Evolutionary conservation across 208 protist species (phyloP).

Genomic region (Acanthamoeba polyphaga): DNA sequence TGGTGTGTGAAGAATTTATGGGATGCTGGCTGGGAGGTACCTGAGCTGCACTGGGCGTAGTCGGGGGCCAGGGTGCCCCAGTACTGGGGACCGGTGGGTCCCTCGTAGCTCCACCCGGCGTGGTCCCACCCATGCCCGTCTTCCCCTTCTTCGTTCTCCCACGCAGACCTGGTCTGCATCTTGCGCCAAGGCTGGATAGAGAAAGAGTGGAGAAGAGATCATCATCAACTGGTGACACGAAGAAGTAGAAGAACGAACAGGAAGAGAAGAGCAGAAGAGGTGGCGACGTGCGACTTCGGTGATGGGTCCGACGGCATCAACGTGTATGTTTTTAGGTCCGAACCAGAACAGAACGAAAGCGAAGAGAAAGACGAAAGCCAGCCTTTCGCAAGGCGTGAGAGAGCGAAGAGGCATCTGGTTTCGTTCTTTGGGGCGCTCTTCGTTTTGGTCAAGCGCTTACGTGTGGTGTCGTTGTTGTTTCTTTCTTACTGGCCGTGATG

Average conservation of each 20-base stretch:
- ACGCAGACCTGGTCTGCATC: neutral
- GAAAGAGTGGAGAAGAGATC: neutral
- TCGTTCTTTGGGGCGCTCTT: neutral
- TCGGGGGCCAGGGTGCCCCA: conserved; percentile 12
- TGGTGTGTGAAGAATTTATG: too few species aligned
- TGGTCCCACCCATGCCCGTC: conserved; percentile 9
- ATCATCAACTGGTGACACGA: neutral
- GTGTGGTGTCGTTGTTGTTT: too few species aligned
- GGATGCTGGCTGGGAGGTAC: neutral
- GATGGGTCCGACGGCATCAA: neutral
- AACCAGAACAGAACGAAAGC: neutral
- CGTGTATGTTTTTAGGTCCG: neutral
- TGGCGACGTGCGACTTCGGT: neutral
- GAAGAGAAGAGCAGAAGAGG: too few species aligned
- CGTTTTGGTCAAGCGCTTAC: neutral
- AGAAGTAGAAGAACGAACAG: too few species aligned
- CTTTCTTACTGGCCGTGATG: too few species aligned
- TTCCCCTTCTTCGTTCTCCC: neutral
- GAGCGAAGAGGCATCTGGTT: conserved; percentile 14
- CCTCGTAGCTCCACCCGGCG: conserved; percentile 16
- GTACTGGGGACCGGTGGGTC: neutral
- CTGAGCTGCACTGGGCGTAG: conserved; percentile 4
- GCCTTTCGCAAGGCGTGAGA: neutral
- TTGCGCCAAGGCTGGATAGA: neutral
- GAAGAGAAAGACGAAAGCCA: neutral